Percentiles rank a stretch among this genome's conserved stretches.
Conservation (phyloP, 2,329 filamentous ascomycete species). For the Alternaria incomplexa region DNA sequence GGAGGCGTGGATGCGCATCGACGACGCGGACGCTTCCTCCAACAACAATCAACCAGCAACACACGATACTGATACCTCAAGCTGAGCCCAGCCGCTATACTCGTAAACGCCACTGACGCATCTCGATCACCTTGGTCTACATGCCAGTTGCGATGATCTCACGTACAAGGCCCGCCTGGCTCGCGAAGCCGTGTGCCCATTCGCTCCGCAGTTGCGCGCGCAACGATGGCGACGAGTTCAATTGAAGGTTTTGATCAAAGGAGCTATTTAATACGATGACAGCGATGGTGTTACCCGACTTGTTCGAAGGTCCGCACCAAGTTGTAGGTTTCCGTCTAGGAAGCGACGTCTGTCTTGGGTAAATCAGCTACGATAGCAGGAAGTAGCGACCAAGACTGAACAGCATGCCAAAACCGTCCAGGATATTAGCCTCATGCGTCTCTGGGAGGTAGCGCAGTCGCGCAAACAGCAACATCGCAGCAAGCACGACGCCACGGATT, state of each 20-base stretch:
- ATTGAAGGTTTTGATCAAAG: background rate
- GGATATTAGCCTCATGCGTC: constrained; percentile 23
- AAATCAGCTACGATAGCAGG: constrained; percentile 41
- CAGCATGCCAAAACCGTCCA: constrained; percentile 34
- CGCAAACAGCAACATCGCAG: background rate
- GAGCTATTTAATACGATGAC: background rate
- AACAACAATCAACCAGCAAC: background rate
- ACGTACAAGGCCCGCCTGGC: background rate
- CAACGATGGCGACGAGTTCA: background rate
- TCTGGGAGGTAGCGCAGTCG: background rate
- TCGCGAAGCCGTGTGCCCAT: constrained; percentile 1
- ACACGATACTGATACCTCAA: background rate
- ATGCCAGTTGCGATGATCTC: background rate
- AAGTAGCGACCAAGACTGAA: constrained; percentile 48
- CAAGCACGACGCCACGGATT: constrained; percentile 2
- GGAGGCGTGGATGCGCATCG: constrained; percentile 35
- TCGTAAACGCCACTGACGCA: background rate
- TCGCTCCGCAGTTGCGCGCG: background rate
- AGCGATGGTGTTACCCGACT: constrained; percentile 18
- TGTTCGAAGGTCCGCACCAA: constrained; percentile 21
- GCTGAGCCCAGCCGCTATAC: background rate
- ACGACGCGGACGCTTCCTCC: constrained; percentile 10
- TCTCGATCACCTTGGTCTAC: background rate
- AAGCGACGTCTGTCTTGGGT: constrained; percentile 16
- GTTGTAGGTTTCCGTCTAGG: constrained; percentile 11